Conservation (phyloP, 331 rosid species). For the Telfairia occidentalis region DNA sequence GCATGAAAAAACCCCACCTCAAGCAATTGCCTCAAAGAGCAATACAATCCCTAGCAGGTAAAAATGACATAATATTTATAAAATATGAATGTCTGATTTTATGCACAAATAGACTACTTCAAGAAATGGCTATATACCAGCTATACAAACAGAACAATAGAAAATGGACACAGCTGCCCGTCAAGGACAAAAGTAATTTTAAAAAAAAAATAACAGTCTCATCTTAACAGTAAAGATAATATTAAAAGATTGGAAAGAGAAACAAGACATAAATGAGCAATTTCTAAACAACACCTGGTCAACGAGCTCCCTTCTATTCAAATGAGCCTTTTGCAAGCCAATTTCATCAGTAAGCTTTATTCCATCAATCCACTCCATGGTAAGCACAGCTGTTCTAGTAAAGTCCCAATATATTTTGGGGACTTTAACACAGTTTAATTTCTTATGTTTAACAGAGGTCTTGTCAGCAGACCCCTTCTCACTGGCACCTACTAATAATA, state of each 20-base stretch:
- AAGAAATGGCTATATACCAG: not conserved
- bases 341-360: slow-evolving; percentile 86
- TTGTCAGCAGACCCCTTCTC: slow-evolving; percentile 27
- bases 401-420: slow-evolving; percentile 90
- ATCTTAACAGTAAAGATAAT: not conserved
- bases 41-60: slow-evolving; percentile 59
- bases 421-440: slow-evolving; percentile 43
- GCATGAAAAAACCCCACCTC: slow-evolving; percentile 95
- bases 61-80: slow-evolving; percentile 11
- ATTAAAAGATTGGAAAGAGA: not conserved
- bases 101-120: not conserved
- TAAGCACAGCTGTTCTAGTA: slow-evolving; percentile 62
- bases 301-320: slow-evolving; percentile 71
- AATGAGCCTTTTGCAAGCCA: slow-evolving; percentile 47
- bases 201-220: not conserved
- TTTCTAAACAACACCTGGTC: slow-evolving; percentile 52
- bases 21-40: slow-evolving; percentile 91
- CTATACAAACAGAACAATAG: not conserved
- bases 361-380: slow-evolving; percentile 98
- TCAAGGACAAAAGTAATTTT: not conserved
- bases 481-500: slow-evolving; percentile 26
- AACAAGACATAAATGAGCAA: slow-evolving; percentile 2
- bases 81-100: not conserved
- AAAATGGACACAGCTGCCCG: not conserved
- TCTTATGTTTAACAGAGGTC: slow-evolving; percentile 15